phyloP scores from a whole-genome alignment of 2,329 filamentous ascomycete species.

The Pseudocercospora vitis region DNA sequence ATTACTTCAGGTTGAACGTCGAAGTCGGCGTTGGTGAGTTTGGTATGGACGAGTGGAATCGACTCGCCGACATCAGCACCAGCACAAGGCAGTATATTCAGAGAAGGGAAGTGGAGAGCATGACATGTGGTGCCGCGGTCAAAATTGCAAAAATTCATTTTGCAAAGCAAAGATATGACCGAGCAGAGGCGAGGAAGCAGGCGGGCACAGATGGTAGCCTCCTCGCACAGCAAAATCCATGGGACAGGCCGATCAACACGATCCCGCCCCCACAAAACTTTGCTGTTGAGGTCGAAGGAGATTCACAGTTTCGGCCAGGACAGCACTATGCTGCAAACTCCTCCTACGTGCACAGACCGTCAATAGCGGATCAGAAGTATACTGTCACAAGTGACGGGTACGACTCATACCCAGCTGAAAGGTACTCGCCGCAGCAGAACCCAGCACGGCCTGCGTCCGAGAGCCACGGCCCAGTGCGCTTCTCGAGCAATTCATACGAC shows the following conservation, averaged over 20 bases:
- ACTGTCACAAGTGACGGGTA: constrained; percentile 20
- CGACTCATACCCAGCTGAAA: constrained; percentile 18
- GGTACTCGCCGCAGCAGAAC: constrained; percentile 19
- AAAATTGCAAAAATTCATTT: constrained; percentile 82
- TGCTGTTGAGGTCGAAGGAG: constrained; percentile 36
- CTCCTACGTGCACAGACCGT: constrained; percentile 58
- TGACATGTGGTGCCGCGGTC: constrained; percentile 72
- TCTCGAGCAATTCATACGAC: constrained; percentile 15
- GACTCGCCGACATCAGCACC: constrained; percentile 91
- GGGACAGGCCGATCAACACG: constrained; percentile 35
- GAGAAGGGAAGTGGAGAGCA: constrained; percentile 70
- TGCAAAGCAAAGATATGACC: constrained; percentile 68
- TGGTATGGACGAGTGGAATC: constrained; percentile 97
- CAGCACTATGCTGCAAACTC: constrained; percentile 40
- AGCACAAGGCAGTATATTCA: constrained; percentile 81
- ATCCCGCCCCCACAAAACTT: constrained; percentile 43
- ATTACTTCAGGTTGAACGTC: constrained; percentile 96
- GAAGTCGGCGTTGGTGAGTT: constrained; percentile 96
- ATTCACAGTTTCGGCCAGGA: constrained; percentile 41
- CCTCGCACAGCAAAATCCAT: constrained; percentile 32
- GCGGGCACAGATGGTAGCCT: constrained; percentile 28
- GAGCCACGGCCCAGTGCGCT: constrained; percentile 13
- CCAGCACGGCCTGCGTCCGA: constrained; percentile 18
- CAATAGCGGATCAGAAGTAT: constrained; percentile 64
- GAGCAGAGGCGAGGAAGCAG: constrained; percentile 42